phyloP scores from a whole-genome alignment of 768 basidiomycete genomes.

The Candolleomyces eurysporus region DNA sequence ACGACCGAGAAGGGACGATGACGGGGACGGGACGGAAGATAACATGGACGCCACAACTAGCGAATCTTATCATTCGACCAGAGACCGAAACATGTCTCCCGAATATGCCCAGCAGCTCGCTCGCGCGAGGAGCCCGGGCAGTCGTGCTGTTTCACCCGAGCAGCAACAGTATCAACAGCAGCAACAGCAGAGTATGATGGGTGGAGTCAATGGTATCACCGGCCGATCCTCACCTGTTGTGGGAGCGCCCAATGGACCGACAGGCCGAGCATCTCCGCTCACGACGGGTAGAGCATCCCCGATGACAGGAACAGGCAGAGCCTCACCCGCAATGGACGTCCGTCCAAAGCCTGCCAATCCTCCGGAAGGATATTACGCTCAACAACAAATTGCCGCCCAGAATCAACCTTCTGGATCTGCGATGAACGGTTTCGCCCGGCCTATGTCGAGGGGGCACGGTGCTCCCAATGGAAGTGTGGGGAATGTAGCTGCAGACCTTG shows the following conservation, averaged over 20 bases:
- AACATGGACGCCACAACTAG: conserved; percentile 51
- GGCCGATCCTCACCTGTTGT: conserved; percentile 45
- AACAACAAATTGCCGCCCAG: conserved; percentile 19
- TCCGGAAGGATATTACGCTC: conserved; percentile 44
- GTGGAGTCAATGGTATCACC: conserved; percentile 22
- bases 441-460: conserved; percentile 33
- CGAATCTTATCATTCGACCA: conserved; percentile 36
- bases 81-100: conserved; percentile 56
- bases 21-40: conserved; percentile 47
- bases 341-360: conserved; percentile 8
- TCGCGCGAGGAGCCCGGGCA: conserved; percentile 18
- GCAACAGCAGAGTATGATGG: conserved; percentile 12
- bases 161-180: conserved; percentile 6
- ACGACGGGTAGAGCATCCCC: conserved; percentile 31
- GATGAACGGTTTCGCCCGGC: conserved; percentile 47
- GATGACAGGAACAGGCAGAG: conserved; percentile 26
- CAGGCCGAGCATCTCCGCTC: conserved; percentile 51
- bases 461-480: conserved; percentile 53
- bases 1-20: conserved; percentile 49
- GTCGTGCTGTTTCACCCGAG: conserved; percentile 62
- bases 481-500: conserved; percentile 70
- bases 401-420: conserved; percentile 13
- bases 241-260: conserved; percentile 42
- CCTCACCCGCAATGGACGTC: conserved; percentile 36
- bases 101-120: conserved; percentile 36